Percentiles rank a stretch among this genome's conserved stretches.
These are phyloP conservation scores for Dictyophora rubrovolvata DNA, from an alignment of 768 basidiomycete genomes.

Conservation along the genomic window DNA sequence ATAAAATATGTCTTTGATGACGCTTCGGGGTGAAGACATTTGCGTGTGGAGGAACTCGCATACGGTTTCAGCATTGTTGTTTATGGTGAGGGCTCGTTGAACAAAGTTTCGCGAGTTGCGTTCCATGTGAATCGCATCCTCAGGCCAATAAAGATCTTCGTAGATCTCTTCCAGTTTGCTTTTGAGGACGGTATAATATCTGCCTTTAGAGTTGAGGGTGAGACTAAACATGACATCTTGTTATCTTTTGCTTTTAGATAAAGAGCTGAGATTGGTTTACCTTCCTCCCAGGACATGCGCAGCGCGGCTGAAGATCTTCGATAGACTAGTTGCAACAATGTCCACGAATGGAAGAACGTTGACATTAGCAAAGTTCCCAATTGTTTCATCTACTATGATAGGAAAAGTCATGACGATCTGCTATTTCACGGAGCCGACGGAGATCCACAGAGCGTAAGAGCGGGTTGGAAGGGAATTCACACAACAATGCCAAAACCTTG, in stretches of 20 bases:
- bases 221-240: conserved; percentile 44
- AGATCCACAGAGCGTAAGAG: conserved; percentile 80
- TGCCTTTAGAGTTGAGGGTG: conserved; percentile 72
- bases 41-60: conserved; percentile 68
- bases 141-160: conserved; percentile 81
- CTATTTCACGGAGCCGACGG: conserved; percentile 59
- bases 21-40: conserved; percentile 23
- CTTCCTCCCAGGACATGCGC: conserved; percentile 97
- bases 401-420: conserved; percentile 81
- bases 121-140: conserved; percentile 95
- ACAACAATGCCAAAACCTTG: conserved; percentile 73
- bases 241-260: too few relatives aligned
- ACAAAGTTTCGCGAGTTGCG: conserved; percentile 93
- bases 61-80: conserved; percentile 71
- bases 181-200: conserved; percentile 61
- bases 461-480: conserved; percentile 94
- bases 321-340: conserved; percentile 82
- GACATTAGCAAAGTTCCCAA: conserved; percentile 92
- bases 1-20: conserved; percentile 80
- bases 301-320: conserved; percentile 91
- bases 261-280: conserved; percentile 32
- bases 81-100: conserved; percentile 62
- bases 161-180: conserved; percentile 44
- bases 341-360: conserved; percentile 81
- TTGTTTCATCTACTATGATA: conserved; percentile 86